Evolutionary conservation across 75 land plant genomes (phyloP), one percentile per base, ranked within the genome.

Genomic region (Cryptomeria japonica): DNA sequence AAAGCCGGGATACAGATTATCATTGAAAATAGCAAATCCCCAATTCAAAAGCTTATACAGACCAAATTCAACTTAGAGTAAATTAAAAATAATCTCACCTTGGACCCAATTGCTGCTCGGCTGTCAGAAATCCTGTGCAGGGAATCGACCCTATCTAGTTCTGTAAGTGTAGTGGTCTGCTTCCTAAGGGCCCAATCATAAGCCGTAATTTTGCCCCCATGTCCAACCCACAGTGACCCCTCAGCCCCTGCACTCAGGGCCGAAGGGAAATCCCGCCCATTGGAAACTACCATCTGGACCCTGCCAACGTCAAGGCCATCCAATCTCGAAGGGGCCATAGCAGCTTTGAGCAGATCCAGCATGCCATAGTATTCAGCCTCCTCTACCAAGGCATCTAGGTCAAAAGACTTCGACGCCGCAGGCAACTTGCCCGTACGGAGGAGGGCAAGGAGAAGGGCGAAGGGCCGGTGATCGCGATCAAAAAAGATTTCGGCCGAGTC

Each of bases 161-260:
- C 97, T 15, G 99, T 95, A 36, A 97, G 88, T 11, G 95, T 82
- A 34, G 98, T 94, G 53, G 83, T 72, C 49, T 87, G 83, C 84
- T 93, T 94, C 44, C 93, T 39, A 36, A 96, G 92, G 38, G 88
- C 91, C 94, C 96, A 94, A 82, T 96, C 98, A 91, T 92, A 97
- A 44, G 84, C 90, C 79, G 97, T 93, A 84, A 97, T 86, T 88
- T 94, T 96, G 72, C 93, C 94, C 34, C 96, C 97, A 88, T 96
- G 99, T 28, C 93, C 97, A 37, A 94, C 85, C 95, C 95, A 94
- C 37, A 97, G 14, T 22, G 98, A 96, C 8, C 97, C 98, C 77
- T 93, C 94, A 0, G 18, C 89, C 18, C 55, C 53, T 31, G 88
- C 80, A 39, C 94, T 87, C 39, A 98, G 44, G n/a, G 97, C 92